These are phyloP conservation scores for Sarcodon sp. DNA, from an alignment of 768 basidiomycete species.

Conservation along the genomic window DNA sequence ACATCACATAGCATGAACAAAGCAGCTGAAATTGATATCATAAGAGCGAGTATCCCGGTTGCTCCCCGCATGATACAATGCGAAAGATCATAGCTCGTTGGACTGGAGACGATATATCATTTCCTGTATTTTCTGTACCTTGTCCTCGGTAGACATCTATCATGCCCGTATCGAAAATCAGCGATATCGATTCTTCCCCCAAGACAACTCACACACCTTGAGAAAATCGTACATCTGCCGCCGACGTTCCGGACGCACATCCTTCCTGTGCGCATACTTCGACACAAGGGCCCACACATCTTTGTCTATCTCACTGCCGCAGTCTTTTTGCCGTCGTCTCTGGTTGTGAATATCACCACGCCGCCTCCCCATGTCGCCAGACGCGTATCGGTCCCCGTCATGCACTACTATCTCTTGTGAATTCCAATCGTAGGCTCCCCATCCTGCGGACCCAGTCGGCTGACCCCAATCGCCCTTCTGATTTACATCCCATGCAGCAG, in stretches of 20 bases:
- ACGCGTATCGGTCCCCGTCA: background rate
- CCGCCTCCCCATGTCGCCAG: background rate
- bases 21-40: background rate
- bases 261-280: slow-evolving; percentile 25
- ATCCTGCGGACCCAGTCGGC: too few species aligned
- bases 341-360: background rate
- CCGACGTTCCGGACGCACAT: slow-evolving; percentile 24
- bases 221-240: slow-evolving; percentile 37
- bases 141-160: slow-evolving; percentile 44
- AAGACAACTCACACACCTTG: slow-evolving; percentile 22
- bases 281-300: slow-evolving; percentile 30
- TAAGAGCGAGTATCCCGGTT: background rate
- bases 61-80: background rate
- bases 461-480: background rate
- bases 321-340: background rate
- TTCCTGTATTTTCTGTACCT: slow-evolving; percentile 37
- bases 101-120: slow-evolving; percentile 26
- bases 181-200: background rate
- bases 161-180: background rate
- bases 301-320: slow-evolving; percentile 1
- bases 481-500: background rate
- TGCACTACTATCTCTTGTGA: background rate
- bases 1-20: background rate
- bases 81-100: slow-evolving; percentile 4
- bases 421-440: background rate